A percentile compares a stretch with the other conserved stretches of the same genome.
phyloP scores from a whole-genome alignment of 2,329 filamentous ascomycete species.

The Cytospora paraplurivora region DNA sequence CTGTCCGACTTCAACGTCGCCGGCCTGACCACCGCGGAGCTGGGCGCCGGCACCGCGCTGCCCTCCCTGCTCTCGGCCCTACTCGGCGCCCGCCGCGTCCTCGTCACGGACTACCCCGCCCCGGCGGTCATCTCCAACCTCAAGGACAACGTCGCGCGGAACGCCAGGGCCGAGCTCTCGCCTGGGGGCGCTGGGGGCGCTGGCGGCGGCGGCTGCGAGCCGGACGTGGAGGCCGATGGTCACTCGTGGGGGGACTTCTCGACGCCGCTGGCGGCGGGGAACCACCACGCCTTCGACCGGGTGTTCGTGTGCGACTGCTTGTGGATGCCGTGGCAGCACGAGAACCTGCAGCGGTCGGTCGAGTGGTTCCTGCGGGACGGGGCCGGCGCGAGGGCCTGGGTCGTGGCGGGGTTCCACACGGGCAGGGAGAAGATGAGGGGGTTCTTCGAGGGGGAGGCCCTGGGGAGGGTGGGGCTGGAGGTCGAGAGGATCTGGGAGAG shows the following conservation, averaged over 20 bases:
- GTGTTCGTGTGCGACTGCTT: constrained; percentile 73
- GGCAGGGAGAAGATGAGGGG: constrained; percentile 65
- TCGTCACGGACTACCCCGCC: constrained; percentile 70
- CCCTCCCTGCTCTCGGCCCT: constrained; percentile 53
- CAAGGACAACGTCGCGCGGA: constrained; percentile 56
- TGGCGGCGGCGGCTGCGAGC: not conserved
- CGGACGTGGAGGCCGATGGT: constrained; percentile 52
- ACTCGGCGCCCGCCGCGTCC: constrained; percentile 52
- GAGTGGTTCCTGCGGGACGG: constrained; percentile 58
- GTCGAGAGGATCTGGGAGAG: constrained; percentile 69
- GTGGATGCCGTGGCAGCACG: constrained; percentile 75
- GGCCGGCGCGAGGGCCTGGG: constrained; percentile 58
- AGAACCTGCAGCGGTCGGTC: constrained; percentile 64
- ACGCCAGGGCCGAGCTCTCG: constrained; percentile 43
- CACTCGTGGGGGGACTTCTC: constrained; percentile 65
- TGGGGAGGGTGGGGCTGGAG: constrained; percentile 55
- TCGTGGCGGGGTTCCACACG: constrained; percentile 74
- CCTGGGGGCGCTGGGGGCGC: no score
- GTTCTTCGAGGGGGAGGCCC: constrained; percentile 59
- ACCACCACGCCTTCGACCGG: constrained; percentile 54
- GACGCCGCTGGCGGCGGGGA: constrained; percentile 30
- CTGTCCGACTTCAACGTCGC: constrained; percentile 48
- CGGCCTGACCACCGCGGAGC: constrained; percentile 59
- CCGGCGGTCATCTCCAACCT: constrained; percentile 61
- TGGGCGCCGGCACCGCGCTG: constrained; percentile 67